Conservation (phyloP, 768 basidiomycete species). For the Pleurotus tuber-regium region DNA sequence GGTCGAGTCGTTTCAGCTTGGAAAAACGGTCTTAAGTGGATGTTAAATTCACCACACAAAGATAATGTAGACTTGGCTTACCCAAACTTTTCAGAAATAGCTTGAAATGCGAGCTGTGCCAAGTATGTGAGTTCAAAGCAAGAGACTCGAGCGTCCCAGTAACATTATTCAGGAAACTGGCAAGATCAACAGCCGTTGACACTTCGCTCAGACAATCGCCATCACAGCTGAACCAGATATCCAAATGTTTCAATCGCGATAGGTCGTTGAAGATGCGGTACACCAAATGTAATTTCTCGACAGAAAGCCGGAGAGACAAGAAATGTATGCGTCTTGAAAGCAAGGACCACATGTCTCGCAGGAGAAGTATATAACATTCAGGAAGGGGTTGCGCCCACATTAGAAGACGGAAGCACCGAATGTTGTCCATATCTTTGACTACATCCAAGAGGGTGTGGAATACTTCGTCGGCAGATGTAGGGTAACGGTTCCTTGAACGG, state of each 20-base stretch:
- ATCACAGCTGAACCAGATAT: background rate
- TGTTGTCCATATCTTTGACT: background rate
- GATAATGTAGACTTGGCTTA: background rate
- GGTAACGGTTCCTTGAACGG: background rate
- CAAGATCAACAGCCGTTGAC: background rate
- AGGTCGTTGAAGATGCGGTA: background rate
- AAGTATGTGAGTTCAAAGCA: background rate
- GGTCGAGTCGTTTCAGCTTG: background rate
- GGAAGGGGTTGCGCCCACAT: no score
- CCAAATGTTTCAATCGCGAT: background rate
- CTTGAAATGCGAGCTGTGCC: background rate
- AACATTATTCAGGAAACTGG: background rate
- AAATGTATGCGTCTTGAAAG: background rate
- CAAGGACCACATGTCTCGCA: background rate
- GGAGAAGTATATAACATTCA: background rate
- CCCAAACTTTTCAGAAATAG: background rate
- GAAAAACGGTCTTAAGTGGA: background rate
- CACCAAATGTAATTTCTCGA: background rate
- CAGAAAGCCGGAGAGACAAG: background rate
- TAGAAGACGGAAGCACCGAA: background rate
- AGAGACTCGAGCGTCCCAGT: background rate
- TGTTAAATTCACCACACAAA: background rate
- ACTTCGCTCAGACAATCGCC: no score
- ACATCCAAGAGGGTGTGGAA: background rate
- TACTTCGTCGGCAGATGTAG: background rate